These are phyloP conservation scores for Lactarius hatsudake DNA, from an alignment of 768 basidiomycete genomes.

Conservation along the genomic window DNA sequence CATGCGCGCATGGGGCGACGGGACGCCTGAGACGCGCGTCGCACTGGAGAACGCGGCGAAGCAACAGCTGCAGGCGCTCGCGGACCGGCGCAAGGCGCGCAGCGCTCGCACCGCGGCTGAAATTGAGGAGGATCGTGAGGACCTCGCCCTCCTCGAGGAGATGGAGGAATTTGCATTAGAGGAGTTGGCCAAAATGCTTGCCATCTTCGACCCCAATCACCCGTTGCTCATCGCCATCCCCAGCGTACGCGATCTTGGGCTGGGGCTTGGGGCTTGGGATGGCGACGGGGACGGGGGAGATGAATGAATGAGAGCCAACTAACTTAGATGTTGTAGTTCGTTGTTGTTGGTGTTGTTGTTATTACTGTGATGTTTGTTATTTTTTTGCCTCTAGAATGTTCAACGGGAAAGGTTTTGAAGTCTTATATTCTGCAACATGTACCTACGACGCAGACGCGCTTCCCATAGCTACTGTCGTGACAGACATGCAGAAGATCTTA, in stretches of 20 bases:
- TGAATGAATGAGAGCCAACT: neutral
- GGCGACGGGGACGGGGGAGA: slow-evolving; percentile 23
- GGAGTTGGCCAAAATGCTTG: slow-evolving; percentile 69
- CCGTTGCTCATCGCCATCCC: slow-evolving; percentile 66
- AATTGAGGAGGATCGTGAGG: slow-evolving; percentile 58
- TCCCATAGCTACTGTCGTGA: too few relatives aligned
- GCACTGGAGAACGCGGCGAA: slow-evolving; percentile 68
- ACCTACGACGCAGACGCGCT: too few relatives aligned
- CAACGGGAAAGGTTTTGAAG: neutral
- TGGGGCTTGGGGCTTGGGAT: slow-evolving; percentile 38
- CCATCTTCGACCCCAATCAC: slow-evolving; percentile 54
- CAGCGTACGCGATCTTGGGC: slow-evolving; percentile 68
- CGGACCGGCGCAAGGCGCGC: slow-evolving; percentile 63
- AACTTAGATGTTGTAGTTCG: neutral
- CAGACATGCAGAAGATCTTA: too few relatives aligned
- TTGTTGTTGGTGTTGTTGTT: neutral
- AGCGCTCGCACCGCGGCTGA: slow-evolving; percentile 37
- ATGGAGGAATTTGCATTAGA: slow-evolving; percentile 81
- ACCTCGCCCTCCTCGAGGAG: slow-evolving; percentile 71
- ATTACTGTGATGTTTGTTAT: neutral
- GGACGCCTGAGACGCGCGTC: slow-evolving; percentile 47
- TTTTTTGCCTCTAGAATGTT: neutral
- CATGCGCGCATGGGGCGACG: slow-evolving; percentile 56
- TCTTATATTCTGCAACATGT: too few relatives aligned
- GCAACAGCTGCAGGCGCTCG: slow-evolving; percentile 63